Percentiles rank a stretch among this genome's conserved stretches.
These are phyloP conservation scores for Anisogramma anomala DNA, from an alignment of 2,329 filamentous ascomycete genomes.

Conservation along the genomic window DNA sequence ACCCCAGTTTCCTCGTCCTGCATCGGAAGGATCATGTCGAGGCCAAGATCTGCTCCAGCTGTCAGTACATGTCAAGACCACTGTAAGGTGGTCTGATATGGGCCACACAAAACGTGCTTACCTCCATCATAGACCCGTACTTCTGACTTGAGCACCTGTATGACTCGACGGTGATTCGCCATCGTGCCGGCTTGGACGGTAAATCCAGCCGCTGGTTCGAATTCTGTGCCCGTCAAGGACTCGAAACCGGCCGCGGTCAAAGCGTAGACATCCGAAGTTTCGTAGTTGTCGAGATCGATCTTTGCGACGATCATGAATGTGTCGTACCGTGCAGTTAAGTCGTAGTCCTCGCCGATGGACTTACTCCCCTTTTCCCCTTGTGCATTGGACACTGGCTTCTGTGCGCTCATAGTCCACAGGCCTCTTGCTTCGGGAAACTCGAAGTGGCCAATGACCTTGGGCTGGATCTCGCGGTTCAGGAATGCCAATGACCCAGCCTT, in stretches of 20 bases:
- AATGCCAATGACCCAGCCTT: conserved; percentile 59
- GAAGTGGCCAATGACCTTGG: conserved; percentile 56
- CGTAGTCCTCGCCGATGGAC: conserved; percentile 42
- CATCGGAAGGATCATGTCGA: conserved; percentile 87
- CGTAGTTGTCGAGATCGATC: conserved; percentile 53
- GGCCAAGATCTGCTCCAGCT: conserved; percentile 55
- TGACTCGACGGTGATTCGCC: conserved; percentile 66
- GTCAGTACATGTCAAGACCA: conserved; percentile 18
- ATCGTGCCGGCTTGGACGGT: conserved; percentile 80
- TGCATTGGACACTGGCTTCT: conserved; percentile 53
- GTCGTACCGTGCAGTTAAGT: conserved; percentile 53
- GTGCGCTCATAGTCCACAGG: conserved; percentile 70
- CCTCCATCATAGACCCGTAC: conserved; percentile 83
- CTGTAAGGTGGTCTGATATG: no score
- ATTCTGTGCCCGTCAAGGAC: conserved; percentile 71
- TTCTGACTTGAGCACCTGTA: conserved; percentile 79
- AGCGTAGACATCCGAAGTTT: conserved; percentile 68
- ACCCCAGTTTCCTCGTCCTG: conserved; percentile 79
- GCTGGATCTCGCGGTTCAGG: conserved; percentile 66
- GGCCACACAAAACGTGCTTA: conserved; percentile 42
- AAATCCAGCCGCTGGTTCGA: conserved; percentile 77
- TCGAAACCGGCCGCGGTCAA: conserved; percentile 64
- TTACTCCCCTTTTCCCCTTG: conserved; percentile 39
- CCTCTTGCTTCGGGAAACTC: conserved; percentile 62
- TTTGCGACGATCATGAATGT: conserved; percentile 77